phyloP scores from a whole-genome alignment of 2,329 filamentous ascomycete species.

The Monosporascus sp. region DNA sequence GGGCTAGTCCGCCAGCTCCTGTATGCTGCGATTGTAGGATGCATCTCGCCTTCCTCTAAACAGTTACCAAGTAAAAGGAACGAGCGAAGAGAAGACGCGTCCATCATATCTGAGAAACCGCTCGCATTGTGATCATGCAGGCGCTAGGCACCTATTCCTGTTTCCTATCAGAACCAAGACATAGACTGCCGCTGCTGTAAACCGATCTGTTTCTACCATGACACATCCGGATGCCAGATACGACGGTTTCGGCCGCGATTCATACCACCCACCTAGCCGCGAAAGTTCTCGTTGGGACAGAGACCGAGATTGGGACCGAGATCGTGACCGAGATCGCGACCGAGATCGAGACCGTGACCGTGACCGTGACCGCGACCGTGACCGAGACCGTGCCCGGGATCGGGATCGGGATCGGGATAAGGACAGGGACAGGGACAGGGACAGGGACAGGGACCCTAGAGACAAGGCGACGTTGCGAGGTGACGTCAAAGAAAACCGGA shows the following conservation, averaged over 20 bases:
- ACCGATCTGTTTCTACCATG: neutral
- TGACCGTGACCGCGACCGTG: constrained; percentile 10
- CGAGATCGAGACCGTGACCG: constrained; percentile 10
- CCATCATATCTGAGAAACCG: no score
- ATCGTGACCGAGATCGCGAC: constrained; percentile 2
- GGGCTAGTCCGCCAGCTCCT: no score
- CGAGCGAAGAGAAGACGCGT: no score
- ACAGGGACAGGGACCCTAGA: constrained; percentile 1
- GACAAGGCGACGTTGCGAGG: constrained; percentile 5
- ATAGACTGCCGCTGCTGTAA: no score
- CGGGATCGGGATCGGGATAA: no score
- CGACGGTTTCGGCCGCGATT: neutral
- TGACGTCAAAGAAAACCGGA: constrained; percentile 9
- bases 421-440: constrained; percentile 16
- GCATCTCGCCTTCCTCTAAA: no score
- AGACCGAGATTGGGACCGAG: constrained; percentile 7
- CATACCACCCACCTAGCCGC: constrained; percentile 7
- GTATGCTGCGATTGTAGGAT: no score
- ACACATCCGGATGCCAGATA: neutral
- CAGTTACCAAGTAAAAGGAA: no score
- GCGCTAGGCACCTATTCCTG: no score
- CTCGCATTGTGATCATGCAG: no score
- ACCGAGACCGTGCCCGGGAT: no score
- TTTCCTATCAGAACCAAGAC: no score
- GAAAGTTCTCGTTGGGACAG: neutral